Conservation (phyloP, 176 grass and related monocot species). For the Otatea glauca region DNA sequence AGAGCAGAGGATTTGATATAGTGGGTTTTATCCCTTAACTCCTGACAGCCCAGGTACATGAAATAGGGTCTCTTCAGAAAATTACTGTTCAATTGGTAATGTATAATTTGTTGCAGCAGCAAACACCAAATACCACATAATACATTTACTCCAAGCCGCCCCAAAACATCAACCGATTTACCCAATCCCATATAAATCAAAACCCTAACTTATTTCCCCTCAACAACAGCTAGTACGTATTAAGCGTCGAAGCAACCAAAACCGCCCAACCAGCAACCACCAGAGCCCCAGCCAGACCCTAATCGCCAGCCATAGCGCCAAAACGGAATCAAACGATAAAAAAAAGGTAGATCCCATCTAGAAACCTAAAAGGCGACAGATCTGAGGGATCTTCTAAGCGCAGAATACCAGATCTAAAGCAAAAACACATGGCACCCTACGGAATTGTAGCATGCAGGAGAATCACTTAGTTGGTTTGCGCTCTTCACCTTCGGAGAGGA, state of each 20-base stretch:
- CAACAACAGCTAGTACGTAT: neutral
- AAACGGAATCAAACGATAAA: neutral
- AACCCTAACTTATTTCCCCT: neutral
- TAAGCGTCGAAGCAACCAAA: neutral
- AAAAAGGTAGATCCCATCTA: neutral
- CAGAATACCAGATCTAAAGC: neutral
- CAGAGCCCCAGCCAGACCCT: neutral
- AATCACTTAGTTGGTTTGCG: neutral
- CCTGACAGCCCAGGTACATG: neutral
- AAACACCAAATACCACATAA: neutral
- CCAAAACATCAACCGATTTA: neutral
- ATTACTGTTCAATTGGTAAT: neutral
- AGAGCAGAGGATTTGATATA: neutral
- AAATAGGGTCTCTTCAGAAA: neutral
- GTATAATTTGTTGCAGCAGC: neutral
- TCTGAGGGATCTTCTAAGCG: neutral
- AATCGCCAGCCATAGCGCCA: neutral
- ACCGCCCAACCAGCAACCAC: no score
- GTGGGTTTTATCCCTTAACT: neutral
- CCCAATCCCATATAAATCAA: neutral
- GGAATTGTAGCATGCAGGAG: neutral
- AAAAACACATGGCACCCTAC: neutral
- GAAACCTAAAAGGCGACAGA: neutral
- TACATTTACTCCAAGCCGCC: neutral
- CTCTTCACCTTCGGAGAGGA: neutral